A percentile compares a stretch with the other conserved stretches of the same genome.
phyloP scores from a whole-genome alignment of 495 filamentous ascomycete species.

The Penicillium longicatenatum region DNA sequence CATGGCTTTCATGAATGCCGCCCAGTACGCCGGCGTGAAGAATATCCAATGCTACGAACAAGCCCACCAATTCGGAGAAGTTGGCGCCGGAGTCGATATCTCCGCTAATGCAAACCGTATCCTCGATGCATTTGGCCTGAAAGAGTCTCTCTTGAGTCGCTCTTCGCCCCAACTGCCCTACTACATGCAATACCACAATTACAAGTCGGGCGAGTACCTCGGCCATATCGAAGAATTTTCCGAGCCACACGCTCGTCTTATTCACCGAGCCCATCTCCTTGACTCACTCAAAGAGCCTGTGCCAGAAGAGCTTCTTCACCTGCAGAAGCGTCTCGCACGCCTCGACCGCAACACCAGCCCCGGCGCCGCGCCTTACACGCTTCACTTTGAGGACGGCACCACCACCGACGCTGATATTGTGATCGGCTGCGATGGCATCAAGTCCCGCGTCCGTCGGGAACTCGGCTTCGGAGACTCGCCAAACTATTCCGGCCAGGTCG shows the following conservation, averaged over 20 bases:
- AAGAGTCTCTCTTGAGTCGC: conserved; percentile 27
- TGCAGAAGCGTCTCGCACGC: conserved; percentile 21
- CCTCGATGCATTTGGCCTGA: conserved; percentile 30
- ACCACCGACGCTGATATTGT: conserved; percentile 48
- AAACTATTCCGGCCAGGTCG: conserved; percentile 50
- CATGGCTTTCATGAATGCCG: conserved; percentile 42
- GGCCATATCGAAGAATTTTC: conserved; percentile 35
- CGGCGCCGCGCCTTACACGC: conserved; percentile 21
- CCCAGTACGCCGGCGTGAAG: conserved; percentile 53
- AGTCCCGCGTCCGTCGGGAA: conserved; percentile 49
- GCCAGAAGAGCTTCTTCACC: conserved; percentile 11
- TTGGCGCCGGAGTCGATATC: conserved; percentile 56
- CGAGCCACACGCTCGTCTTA: conserved; percentile 30
- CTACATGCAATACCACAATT: conserved; percentile 36
- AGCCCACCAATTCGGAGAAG: conserved; percentile 49
- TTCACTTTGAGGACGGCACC: conserved; percentile 50
- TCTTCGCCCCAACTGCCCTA: conserved; percentile 29
- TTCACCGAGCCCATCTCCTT: conserved; percentile 42
- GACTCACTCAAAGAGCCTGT: conserved; percentile 33
- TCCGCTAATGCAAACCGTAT: conserved; percentile 34
- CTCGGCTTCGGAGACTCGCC: conserved; percentile 43
- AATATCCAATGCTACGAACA: conserved; percentile 55
- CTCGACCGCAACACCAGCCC: conserved; percentile 18
- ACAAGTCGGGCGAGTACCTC: conserved; percentile 28
- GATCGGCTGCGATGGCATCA: conserved; percentile 64